phyloP scores from a whole-genome alignment of 2,329 filamentous ascomycete species.

The Arthroderma sp. region DNA sequence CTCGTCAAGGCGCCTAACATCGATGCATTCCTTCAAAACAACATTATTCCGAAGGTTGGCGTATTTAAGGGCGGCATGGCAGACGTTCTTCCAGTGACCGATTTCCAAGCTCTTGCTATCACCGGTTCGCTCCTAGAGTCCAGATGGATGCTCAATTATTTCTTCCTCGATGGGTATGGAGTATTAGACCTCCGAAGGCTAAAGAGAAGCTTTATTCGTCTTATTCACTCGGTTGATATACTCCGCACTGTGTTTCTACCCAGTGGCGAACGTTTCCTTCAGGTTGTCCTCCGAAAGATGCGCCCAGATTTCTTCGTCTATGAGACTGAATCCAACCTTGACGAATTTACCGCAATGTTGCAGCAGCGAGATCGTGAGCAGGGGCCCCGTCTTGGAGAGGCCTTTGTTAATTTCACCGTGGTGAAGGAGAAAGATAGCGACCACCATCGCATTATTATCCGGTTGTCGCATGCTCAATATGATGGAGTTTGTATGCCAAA shows the following conservation, averaged over 20 bases:
- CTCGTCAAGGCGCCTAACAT: constrained; percentile 17
- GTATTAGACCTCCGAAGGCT: constrained; percentile 39
- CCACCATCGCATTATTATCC: constrained; percentile 34
- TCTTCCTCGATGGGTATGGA: constrained; percentile 45
- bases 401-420: constrained; percentile 50
- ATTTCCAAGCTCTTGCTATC: constrained; percentile 47
- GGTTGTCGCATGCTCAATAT: constrained; percentile 58
- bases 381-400: constrained; percentile 46
- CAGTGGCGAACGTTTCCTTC: constrained; percentile 40
- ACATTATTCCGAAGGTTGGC: constrained; percentile 37
- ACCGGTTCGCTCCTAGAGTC: constrained; percentile 44
- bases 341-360: constrained; percentile 42
- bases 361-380: constrained; percentile 46
- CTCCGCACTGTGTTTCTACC: constrained; percentile 54
- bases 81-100: constrained; percentile 43
- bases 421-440: constrained; percentile 28
- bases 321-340: constrained; percentile 41
- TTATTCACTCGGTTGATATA: constrained; percentile 52
- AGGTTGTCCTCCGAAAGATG: constrained; percentile 48
- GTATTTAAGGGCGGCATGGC: constrained; percentile 37
- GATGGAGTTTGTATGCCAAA: constrained; percentile 55
- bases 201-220: constrained; percentile 33
- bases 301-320: constrained; percentile 39
- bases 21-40: constrained; percentile 31
- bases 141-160: constrained; percentile 50